These are phyloP conservation scores for Solanum pinnatisectum DNA, from an alignment of 257 asterid species.

Conservation along the genomic window DNA sequence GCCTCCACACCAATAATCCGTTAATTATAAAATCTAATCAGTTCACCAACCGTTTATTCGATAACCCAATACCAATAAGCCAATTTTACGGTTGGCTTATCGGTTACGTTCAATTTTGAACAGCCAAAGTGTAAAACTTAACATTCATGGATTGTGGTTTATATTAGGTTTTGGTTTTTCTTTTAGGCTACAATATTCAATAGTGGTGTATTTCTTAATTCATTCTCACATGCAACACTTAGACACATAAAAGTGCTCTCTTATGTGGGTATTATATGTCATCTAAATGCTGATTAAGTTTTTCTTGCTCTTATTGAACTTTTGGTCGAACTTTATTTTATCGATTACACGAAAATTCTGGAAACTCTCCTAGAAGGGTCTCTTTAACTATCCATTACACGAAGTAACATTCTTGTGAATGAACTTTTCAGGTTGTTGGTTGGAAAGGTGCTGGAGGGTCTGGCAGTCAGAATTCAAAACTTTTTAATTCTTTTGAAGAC, in stretches of 20 bases:
- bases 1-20: background rate
- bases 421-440: constrained; percentile 61
- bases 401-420: background rate
- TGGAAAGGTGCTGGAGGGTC: constrained; percentile 36
- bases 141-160: background rate
- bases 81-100: background rate
- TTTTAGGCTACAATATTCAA: background rate
- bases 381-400: background rate
- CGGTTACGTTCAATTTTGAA: background rate
- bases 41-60: background rate
- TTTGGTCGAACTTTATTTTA: background rate
- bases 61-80: background rate
- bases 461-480: constrained; percentile 29
- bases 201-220: background rate
- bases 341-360: background rate
- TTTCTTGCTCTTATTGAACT: background rate
- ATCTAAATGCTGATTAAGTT: background rate
- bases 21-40: too few species aligned
- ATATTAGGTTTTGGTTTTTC: background rate
- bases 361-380: background rate
- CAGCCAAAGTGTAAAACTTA: background rate
- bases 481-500: constrained; percentile 18
- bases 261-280: background rate
- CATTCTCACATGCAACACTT: background rate
- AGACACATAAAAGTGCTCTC: background rate